Base-by-base conservation (phyloP, 106 monocot species). In the Ottelia alismoides region DNA sequence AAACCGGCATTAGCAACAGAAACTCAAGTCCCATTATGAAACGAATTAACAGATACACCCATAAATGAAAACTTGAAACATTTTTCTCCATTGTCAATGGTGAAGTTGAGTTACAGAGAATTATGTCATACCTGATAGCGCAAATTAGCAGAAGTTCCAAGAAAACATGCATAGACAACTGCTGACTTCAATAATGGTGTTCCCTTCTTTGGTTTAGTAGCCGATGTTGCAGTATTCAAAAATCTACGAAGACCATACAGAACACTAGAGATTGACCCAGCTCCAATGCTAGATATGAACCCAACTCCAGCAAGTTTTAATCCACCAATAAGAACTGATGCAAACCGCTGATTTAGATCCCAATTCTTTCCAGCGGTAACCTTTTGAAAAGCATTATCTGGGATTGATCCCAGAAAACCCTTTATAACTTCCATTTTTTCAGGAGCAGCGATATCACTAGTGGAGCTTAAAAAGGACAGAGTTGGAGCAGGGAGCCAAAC, bases 401-500 rank as follows among this genome's bases (percentile, higher is more conserved):
- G 93, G 31, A 88, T 76, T 30, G 81, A 76, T 57, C 84, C 84
- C 23, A 94, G 45, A 73, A 94, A 62, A 16, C 75, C 80, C 60
- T 81, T 88, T 14, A 94, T 40, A 35, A 84, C 43, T 65, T 81
- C 88, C 10, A 94, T 66, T 51, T 71, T 94, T 62, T 84, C 83
- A 47, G 73, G 22, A 7, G 67, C 31, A 31, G 76, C 70, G 27
- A 57, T 76, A 47, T 63, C 65, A 61, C 66, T 70, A 44, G 75
- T 61, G 66, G 78, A 78, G 44, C 78, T 62, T n/a, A 93, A 66
- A 52, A 88, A 87, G 31, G 93, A 94, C 24, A 94, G 49, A 48
- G 93, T 94, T 22, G 93, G 93, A 45, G 93, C 93, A 56, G 93
- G 93, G 65, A 94, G 88, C 93, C 93, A 94, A 31, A 94, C 93